A percentile compares a stretch with the other conserved stretches of the same genome.
phyloP scores from a whole-genome alignment of 1,284 basidiomycete species.

The Dichomitus squalens region DNA sequence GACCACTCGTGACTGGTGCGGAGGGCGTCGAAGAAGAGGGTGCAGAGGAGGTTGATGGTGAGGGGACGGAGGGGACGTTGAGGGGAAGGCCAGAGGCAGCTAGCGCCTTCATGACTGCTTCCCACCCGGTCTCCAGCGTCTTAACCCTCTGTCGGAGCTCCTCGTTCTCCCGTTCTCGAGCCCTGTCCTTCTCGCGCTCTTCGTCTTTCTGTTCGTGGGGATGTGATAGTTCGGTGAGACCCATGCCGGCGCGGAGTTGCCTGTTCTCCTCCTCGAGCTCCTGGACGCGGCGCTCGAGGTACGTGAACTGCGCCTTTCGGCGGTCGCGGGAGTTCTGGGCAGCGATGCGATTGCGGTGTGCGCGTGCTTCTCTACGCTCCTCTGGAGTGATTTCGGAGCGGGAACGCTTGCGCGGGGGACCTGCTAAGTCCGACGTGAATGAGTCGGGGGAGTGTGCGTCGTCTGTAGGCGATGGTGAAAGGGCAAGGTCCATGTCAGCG shows the following conservation, averaged over 20 bases:
- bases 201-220: constrained; percentile 32
- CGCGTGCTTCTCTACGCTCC: constrained; percentile 80
- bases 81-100: constrained; percentile 63
- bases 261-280: constrained; percentile 51
- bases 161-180: constrained; percentile 68
- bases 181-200: constrained; percentile 47
- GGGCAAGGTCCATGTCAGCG: constrained; percentile 32
- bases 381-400: constrained; percentile 64
- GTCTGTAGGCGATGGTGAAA: constrained; percentile 29
- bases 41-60: constrained; percentile 28
- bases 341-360: constrained; percentile 82
- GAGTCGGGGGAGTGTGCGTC: constrained; percentile 33
- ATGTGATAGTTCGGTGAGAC: constrained; percentile 31
- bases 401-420: constrained; percentile 66
- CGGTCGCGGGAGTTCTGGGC: constrained; percentile 84
- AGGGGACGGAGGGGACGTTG: constrained; percentile 33
- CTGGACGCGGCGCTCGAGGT: constrained; percentile 45
- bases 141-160: constrained; percentile 74
- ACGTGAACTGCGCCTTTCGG: constrained; percentile 73
- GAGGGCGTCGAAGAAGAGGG: constrained; percentile 31
- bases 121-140: constrained; percentile 78
- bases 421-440: constrained; percentile 32
- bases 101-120: constrained; percentile 74
- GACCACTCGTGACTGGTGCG: constrained; percentile 27
- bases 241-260: constrained; percentile 42